Evolutionary conservation across 805 yeast species (phyloP).

Genomic region (Teunomyces lycoperdinae): DNA sequence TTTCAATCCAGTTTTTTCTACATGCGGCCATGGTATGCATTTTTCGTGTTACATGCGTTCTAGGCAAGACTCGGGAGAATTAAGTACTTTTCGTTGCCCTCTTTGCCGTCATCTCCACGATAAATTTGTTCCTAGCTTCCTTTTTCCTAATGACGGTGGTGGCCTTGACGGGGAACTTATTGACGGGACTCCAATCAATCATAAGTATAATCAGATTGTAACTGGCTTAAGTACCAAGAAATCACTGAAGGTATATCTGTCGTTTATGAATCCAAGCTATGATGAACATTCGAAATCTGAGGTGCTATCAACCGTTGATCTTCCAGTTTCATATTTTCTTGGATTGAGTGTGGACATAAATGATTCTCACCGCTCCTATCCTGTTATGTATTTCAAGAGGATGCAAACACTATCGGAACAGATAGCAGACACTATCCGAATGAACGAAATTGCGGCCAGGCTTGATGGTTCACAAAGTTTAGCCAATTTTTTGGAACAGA

Average conservation of each 20-base stretch:
- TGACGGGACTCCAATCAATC: conserved; percentile 18
- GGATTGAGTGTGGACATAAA: background rate
- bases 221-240: conserved; percentile 1
- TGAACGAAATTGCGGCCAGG: conserved; percentile 60
- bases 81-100: conserved; percentile 42
- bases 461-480: conserved; percentile 33
- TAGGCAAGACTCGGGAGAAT: conserved; percentile 19
- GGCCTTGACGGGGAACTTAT: background rate
- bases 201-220: conserved; percentile 5
- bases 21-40: conserved; percentile 58
- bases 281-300: background rate
- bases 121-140: conserved; percentile 44
- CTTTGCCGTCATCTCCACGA: conserved; percentile 47
- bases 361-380: background rate
- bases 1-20: conserved; percentile 28
- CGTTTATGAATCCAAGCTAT: conserved; percentile 13
- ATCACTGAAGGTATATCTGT: background rate
- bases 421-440: conserved; percentile 50
- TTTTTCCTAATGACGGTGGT: conserved; percentile 16
- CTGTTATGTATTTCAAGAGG: no score
- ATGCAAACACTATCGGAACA: conserved; percentile 16
- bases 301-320: background rate
- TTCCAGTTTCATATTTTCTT: background rate
- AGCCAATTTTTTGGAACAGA: conserved; percentile 20
- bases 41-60: conserved; percentile 35